Evolutionary conservation across 176 grass and related monocot genomes (phyloP), one percentile per base, ranked within the genome.

Genomic region (Thalia dealbata): DNA sequence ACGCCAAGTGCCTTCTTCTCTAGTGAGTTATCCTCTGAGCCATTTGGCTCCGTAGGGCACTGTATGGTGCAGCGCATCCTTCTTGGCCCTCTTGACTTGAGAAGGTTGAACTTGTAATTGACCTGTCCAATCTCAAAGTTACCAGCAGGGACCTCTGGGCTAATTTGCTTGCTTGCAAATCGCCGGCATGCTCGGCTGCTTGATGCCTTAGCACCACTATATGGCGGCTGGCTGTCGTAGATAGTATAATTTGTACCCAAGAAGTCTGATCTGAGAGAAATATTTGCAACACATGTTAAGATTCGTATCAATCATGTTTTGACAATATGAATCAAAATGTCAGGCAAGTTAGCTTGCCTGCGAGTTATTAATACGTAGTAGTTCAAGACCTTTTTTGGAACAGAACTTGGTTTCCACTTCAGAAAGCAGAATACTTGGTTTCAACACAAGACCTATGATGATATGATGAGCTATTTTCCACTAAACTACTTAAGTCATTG

Each of bases 51-150:
- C 32, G 26, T 15, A 61, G 87, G 82, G 79, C 82, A 86, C 71
- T 95, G 85, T 38, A 99, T 69, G 32, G n/a, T 88, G 72, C 95
- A 99, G 51, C 91, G 87, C 95, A 92, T 99, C 77, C 85, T 87
- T 78, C 95, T 89, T 27, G 90, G 92, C 10, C 92, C 92, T 80
- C 92, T 86, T 74, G 89, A 85, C 81, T 96, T 96, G 21, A 96
- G 87, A 50, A 99, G 85, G 83, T 93, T 99, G 69, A 99, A 99
- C 69, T 91, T 93, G 51, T 93, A 93, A 7, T 77, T 82, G 25
- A 91, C 78, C 50, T 81, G 84, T 59, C 95, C 95, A 60, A 90
- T 79, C 73, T 99, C 76, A 46, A 85, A 83, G 76, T 91, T 88
- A 15, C 79, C 60, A 9, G 81, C 79, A 60, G 85, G 78, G 42